Evolutionary conservation across 116 monocot genomes (phyloP).

Genomic region (Papilionanthe hybrid): DNA sequence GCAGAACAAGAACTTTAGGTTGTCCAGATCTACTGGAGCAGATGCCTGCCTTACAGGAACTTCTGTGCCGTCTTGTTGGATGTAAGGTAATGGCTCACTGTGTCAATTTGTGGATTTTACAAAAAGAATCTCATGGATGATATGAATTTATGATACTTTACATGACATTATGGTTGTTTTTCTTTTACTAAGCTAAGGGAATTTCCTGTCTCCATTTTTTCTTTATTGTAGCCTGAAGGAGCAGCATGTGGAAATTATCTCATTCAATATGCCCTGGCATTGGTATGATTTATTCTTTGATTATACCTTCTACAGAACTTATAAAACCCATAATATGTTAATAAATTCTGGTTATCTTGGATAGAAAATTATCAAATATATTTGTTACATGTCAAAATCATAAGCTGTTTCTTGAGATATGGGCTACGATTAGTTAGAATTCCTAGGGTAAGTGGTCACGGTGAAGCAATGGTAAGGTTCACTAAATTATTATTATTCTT

Average conservation of each 20-base stretch:
- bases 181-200: neutral
- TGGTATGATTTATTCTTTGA: conserved; percentile 24
- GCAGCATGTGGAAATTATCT: conserved; percentile 44
- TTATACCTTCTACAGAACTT: neutral
- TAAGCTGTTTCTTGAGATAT: neutral
- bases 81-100: conserved; percentile 29
- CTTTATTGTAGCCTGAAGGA: conserved; percentile 38
- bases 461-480: neutral
- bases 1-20: conserved; percentile 35
- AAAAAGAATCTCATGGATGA: neutral
- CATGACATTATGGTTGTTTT: neutral
- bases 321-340: neutral
- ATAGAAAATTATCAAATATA: neutral
- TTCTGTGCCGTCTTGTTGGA: conserved; percentile 37
- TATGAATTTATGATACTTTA: neutral
- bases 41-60: conserved; percentile 36
- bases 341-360: neutral
- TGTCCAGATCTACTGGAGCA: conserved; percentile 38
- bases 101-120: neutral
- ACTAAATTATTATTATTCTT: too few relatives aligned
- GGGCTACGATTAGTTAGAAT: neutral
- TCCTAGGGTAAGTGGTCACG: neutral
- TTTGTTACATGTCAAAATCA: neutral
- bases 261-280: conserved; percentile 46
- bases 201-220: neutral